Conservation (phyloP, 352 stramenopile species). For the Phytophthora tubulina region DNA sequence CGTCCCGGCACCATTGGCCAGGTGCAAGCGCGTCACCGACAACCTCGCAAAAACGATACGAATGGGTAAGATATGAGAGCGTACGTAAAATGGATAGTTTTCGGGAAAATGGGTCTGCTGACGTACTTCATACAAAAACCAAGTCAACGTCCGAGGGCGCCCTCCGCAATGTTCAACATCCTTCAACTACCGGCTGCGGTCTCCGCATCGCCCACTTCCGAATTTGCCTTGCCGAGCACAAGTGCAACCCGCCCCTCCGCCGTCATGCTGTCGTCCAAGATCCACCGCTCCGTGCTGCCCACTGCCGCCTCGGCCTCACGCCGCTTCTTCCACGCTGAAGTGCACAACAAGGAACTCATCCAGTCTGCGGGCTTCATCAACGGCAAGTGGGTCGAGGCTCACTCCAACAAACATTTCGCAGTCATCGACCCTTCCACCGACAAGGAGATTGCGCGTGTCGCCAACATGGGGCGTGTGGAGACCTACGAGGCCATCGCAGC, state of each 20-base stretch:
- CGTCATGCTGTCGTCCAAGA: slow-evolving; percentile 44
- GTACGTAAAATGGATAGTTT: slow-evolving; percentile 12
- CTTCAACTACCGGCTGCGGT: not conserved
- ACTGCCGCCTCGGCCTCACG: slow-evolving; percentile 23
- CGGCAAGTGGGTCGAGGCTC: slow-evolving; percentile 78
- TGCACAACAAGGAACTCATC: slow-evolving; percentile 73
- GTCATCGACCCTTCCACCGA: slow-evolving; percentile 84
- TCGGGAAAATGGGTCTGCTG: slow-evolving; percentile 30
- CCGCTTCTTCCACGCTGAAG: slow-evolving; percentile 63
- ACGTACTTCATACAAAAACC: slow-evolving; percentile 45
- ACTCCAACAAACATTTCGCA: slow-evolving; percentile 63
- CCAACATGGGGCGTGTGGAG: slow-evolving; percentile 76
- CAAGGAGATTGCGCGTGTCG: slow-evolving; percentile 71
- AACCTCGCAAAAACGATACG: not conserved
- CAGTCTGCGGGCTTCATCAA: slow-evolving; percentile 82
- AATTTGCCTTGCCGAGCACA: slow-evolving; percentile 33
- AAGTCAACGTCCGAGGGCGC: slow-evolving; percentile 11
- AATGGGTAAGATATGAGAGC: slow-evolving; percentile 22
- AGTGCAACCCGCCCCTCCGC: not conserved
- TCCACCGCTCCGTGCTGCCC: slow-evolving; percentile 39
- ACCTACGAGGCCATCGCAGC: slow-evolving; percentile 78
- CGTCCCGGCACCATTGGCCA: too few species aligned
- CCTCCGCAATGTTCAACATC: slow-evolving; percentile 10
- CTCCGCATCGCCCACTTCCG: slow-evolving; percentile 32
- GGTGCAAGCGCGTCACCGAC: too few species aligned